Conservation (phyloP, 2,329 filamentous ascomycete genomes). For the Gaeumannomyces tritici region DNA sequence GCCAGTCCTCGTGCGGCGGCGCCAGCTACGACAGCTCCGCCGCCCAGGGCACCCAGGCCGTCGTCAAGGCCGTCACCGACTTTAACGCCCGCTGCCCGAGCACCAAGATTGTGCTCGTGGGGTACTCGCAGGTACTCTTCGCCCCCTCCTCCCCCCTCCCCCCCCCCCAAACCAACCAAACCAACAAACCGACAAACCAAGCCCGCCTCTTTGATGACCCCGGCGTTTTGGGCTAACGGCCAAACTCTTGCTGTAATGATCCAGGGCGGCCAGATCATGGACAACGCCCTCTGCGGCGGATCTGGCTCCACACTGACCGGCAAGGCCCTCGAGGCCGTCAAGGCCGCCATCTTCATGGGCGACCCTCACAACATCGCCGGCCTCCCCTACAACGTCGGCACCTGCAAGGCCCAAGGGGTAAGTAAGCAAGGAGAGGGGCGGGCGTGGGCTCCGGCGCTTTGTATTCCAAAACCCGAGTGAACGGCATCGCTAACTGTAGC, state of each 20-base stretch:
- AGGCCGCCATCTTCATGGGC: conserved; percentile 57
- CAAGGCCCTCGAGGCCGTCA: conserved; percentile 43
- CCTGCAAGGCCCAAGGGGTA: conserved; percentile 46
- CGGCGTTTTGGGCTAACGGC: too few relatives aligned
- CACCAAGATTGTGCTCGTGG: conserved; percentile 49
- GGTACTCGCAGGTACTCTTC: conserved; percentile 47
- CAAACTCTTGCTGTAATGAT: too few relatives aligned
- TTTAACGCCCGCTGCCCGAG: conserved; percentile 47
- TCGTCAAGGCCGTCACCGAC: conserved; percentile 47
- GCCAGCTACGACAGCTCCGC: conserved; percentile 51
- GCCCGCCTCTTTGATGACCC: too few relatives aligned
- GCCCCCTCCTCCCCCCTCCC: too few relatives aligned
- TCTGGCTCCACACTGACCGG: conserved; percentile 35
- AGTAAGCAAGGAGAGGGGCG: too few relatives aligned
- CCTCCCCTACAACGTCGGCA: conserved; percentile 50
- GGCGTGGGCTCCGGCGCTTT: too few relatives aligned
- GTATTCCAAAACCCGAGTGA: too few relatives aligned
- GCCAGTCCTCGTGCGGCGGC: conserved; percentile 47
- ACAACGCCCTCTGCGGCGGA: conserved; percentile 55
- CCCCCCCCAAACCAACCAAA: too few relatives aligned
- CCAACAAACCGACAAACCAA: too few relatives aligned
- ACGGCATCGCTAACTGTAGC: not conserved
- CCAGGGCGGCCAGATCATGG: conserved; percentile 53
- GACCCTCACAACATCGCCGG: conserved; percentile 48
- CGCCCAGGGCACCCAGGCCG: conserved; percentile 45